A percentile compares a stretch with the other conserved stretches of the same genome.
Evolutionary conservation across 176 grass and related monocot species (phyloP).

Genomic region (Phyllostachys edulis): DNA sequence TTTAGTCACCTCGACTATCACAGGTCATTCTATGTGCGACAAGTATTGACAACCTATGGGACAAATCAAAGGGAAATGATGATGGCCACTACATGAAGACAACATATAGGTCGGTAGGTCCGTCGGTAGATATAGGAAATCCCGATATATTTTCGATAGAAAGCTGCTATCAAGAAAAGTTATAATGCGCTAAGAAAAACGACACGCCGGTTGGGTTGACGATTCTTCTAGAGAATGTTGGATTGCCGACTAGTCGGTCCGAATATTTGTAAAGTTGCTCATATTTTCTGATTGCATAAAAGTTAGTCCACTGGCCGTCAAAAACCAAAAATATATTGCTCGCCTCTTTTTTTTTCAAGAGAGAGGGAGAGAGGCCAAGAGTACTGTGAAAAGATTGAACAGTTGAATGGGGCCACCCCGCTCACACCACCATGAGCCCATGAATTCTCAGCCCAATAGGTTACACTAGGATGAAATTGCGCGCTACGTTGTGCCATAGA

Average conservation of each 20-base stretch:
- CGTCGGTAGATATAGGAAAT: background rate
- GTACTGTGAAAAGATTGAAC: too few relatives aligned
- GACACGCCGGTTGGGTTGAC: fast-evolving
- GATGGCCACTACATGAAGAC: background rate
- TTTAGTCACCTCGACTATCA: background rate
- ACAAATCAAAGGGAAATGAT: background rate
- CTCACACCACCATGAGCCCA: too few relatives aligned
- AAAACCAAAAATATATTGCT: too few relatives aligned
- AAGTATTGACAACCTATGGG: background rate
- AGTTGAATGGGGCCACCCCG: too few relatives aligned
- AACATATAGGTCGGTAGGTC: background rate
- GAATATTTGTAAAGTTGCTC: background rate
- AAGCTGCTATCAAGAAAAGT: background rate
- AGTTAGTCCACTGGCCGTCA: too few relatives aligned
- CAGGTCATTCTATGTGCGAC: background rate
- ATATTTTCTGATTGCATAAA: too few relatives aligned
- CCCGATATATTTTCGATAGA: background rate
- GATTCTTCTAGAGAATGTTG: background rate
- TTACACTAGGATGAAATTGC: too few relatives aligned
- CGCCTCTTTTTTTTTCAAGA: too few relatives aligned
- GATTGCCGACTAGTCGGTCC: background rate
- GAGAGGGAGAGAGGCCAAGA: too few relatives aligned
- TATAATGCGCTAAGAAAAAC: background rate
- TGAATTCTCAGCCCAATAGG: too few relatives aligned
- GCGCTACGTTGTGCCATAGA: too few relatives aligned